phyloP scores from a whole-genome alignment of 2,329 filamentous ascomycete species.

The Botryosphaeria agaves region DNA sequence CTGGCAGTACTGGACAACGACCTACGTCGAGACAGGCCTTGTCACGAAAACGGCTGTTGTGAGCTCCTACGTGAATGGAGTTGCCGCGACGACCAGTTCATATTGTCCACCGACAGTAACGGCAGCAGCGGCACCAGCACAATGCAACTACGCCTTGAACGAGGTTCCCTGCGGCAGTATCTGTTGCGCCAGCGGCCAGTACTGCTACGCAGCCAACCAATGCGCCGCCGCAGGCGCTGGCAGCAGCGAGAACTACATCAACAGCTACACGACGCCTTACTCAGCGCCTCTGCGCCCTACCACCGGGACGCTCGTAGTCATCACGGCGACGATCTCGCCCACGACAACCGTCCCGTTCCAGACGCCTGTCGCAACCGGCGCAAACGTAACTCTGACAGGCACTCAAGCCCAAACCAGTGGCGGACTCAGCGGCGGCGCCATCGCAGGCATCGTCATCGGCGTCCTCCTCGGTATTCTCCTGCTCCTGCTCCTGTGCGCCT shows the following conservation, averaged over 20 bases:
- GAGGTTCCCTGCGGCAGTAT: slow-evolving; percentile 47
- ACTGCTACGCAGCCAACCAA: slow-evolving; percentile 41
- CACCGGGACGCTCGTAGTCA: slow-evolving; percentile 35
- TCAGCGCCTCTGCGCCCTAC: slow-evolving; percentile 34
- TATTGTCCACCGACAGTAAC: slow-evolving; percentile 12
- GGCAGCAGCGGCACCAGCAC: slow-evolving; percentile 9
- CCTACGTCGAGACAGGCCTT: slow-evolving; percentile 36
- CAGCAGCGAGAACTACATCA: slow-evolving; percentile 29
- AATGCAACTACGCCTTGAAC: slow-evolving; percentile 27
- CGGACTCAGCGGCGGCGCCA: slow-evolving; percentile 50
- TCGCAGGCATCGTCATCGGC: slow-evolving; percentile 67
- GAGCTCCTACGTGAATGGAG: slow-evolving; percentile 25
- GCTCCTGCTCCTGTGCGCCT: slow-evolving; percentile 55
- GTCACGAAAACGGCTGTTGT: slow-evolving; percentile 36
- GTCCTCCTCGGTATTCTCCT: slow-evolving; percentile 49
- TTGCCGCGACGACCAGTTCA: slow-evolving; percentile 5
- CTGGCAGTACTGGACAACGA: slow-evolving; percentile 41
- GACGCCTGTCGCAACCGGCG: slow-evolving; percentile 36
- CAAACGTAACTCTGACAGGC: slow-evolving; percentile 22
- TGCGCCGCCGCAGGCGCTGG: slow-evolving; percentile 39
- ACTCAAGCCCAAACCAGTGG: slow-evolving; percentile 10
- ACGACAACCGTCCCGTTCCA: slow-evolving; percentile 31
- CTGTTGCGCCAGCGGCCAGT: slow-evolving; percentile 55
- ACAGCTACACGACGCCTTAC: slow-evolving; percentile 22
- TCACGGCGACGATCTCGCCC: slow-evolving; percentile 25